Conservation (phyloP, 139 green algal genomes). For the Cymbomonas tetramitiformis region DNA sequence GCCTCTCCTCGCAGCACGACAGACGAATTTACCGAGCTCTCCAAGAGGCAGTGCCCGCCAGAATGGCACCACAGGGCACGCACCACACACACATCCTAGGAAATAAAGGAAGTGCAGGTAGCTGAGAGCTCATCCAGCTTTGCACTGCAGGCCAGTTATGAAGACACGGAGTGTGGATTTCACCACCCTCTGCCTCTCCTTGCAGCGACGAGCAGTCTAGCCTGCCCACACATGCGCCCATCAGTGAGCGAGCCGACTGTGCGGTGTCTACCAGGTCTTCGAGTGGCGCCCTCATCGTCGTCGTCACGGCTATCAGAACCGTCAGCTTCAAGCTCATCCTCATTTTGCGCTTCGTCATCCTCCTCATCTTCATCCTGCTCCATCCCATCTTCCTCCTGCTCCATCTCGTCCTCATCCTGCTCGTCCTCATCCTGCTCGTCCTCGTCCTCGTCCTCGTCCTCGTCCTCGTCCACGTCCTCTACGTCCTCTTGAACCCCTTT, state of each 20-base stretch:
- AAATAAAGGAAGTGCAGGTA: too few relatives aligned
- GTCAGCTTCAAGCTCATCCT: background rate
- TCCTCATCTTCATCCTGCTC: background rate
- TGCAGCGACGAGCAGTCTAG: background rate
- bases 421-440: background rate
- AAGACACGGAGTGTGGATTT: too few relatives aligned
- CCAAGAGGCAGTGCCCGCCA: too few relatives aligned
- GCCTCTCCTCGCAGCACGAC: too few relatives aligned
- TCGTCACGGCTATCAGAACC: conserved; percentile 2
- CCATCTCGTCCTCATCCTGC: conserved; percentile 3
- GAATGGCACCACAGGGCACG: too few relatives aligned
- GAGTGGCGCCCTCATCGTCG: conserved; percentile 5
- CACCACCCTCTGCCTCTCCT: background rate
- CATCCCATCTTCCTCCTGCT: conserved; percentile 5
- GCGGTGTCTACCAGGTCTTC: too few relatives aligned
- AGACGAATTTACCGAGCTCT: too few relatives aligned
- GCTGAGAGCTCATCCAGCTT: too few relatives aligned
- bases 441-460: conserved; percentile 13
- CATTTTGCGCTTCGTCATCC: background rate
- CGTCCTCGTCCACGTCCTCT: conserved; percentile 2
- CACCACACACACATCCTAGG: too few relatives aligned
- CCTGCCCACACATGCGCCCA: background rate
- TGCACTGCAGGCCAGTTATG: too few relatives aligned
- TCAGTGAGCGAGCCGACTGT: background rate
- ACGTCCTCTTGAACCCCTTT: background rate